A percentile compares a stretch with the other conserved stretches of the same genome.
phyloP scores from a whole-genome alignment of 257 asterid species.

The Fraxinus pennsylvanica region DNA sequence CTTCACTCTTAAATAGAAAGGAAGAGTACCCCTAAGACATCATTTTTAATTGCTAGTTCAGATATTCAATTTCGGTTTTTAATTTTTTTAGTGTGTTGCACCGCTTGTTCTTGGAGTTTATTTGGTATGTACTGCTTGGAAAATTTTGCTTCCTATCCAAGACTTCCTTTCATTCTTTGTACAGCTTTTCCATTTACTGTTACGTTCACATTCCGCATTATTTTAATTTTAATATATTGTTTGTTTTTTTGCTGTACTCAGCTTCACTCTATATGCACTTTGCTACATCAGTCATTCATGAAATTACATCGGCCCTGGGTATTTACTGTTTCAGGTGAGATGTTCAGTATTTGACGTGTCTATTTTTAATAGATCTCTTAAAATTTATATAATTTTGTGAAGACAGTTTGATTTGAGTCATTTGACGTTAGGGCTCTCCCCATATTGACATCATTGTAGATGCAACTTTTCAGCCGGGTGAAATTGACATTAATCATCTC shows the following conservation, averaged over 20 bases:
- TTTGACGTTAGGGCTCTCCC: neutral
- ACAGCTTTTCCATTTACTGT: neutral
- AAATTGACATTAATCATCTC: too few relatives aligned
- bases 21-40: neutral
- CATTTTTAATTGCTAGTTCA: neutral
- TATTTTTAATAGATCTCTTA: neutral
- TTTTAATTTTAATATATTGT: neutral
- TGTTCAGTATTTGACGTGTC: slow-evolving; percentile 4
- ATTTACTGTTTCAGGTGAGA: slow-evolving; percentile 92
- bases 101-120: neutral
- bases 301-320: slow-evolving; percentile 92
- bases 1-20: neutral
- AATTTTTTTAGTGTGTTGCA: neutral
- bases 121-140: neutral
- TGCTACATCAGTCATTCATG: slow-evolving; percentile 85
- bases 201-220: neutral
- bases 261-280: slow-evolving; percentile 80
- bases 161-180: neutral
- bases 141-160: neutral
- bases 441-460: neutral
- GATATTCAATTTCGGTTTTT: neutral
- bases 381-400: neutral
- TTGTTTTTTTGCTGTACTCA: slow-evolving; percentile 36
- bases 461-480: neutral
- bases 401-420: neutral